Evolutionary conservation across 306 rosid genomes (phyloP).

Genomic region (Mimosa bimucronata): DNA sequence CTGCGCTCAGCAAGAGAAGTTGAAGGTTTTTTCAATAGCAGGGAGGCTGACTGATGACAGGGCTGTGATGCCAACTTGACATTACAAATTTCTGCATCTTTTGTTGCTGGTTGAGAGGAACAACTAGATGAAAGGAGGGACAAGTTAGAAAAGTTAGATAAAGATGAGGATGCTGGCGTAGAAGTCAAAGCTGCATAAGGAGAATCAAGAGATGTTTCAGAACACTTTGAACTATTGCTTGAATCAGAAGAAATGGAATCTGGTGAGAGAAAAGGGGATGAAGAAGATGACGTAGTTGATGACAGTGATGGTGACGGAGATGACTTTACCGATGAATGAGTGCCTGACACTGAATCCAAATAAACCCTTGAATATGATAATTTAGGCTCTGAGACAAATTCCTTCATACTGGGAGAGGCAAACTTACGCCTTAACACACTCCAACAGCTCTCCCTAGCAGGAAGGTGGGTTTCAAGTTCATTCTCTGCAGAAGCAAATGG

Average conservation of each 20-base stretch:
- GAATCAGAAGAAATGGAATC: slow-evolving; percentile 87
- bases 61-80: slow-evolving; percentile 49
- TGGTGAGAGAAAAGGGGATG: slow-evolving; percentile 77
- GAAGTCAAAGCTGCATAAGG: slow-evolving; percentile 57
- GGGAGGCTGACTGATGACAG: slow-evolving; percentile 49
- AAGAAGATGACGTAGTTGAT: slow-evolving; percentile 50
- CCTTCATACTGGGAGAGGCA: slow-evolving; percentile 70
- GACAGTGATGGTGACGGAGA: slow-evolving; percentile 55
- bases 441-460: slow-evolving; percentile 95
- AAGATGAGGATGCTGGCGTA: slow-evolving; percentile 52
- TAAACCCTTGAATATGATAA: slow-evolving; percentile 70
- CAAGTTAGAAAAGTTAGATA: slow-evolving; percentile 60
- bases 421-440: slow-evolving; percentile 81
- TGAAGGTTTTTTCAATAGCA: slow-evolving; percentile 61
- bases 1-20: slow-evolving; percentile 91
- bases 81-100: slow-evolving; percentile 49
- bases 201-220: slow-evolving; percentile 77
- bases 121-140: slow-evolving; percentile 55
- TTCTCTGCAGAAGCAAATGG: slow-evolving; percentile 78
- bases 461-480: slow-evolving; percentile 91
- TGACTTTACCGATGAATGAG: slow-evolving; percentile 60
- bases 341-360: slow-evolving; percentile 65
- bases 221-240: slow-evolving; percentile 59
- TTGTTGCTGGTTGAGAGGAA: slow-evolving; percentile 47
- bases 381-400: slow-evolving; percentile 75